Evolutionary conservation across 257 asterid species (phyloP).

Genomic region (Nemophila menziesii): DNA sequence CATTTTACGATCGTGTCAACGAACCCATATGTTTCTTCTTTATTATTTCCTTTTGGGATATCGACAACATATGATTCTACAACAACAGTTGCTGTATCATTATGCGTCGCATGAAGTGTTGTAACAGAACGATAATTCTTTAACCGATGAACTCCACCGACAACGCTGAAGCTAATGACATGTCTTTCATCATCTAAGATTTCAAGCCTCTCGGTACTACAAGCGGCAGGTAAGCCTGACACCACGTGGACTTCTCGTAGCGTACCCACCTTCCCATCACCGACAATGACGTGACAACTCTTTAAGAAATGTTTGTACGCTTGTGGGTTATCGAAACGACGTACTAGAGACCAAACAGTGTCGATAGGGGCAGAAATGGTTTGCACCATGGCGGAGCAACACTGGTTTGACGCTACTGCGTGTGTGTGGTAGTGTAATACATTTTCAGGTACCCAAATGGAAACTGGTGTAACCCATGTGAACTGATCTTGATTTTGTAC

Average conservation of each 20-base stretch:
- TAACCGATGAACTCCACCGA: constrained; percentile 75
- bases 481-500: too few relatives aligned
- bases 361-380: constrained; percentile 37
- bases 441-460: constrained; percentile 33
- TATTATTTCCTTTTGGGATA: constrained; percentile 60
- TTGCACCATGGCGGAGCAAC: constrained; percentile 63
- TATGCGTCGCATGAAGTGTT: constrained; percentile 36
- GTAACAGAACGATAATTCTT: constrained; percentile 59
- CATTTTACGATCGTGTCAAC: constrained; percentile 72
- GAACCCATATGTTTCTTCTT: constrained; percentile 64
- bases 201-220: constrained; percentile 68
- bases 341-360: constrained; percentile 66
- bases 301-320: constrained; percentile 64
- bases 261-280: constrained; percentile 60
- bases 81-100: constrained; percentile 40
- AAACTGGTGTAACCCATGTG: constrained; percentile 24
- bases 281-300: constrained; percentile 58
- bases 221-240: constrained; percentile 70
- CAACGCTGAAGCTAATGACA: constrained; percentile 66
- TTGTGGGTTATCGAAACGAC: constrained; percentile 80
- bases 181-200: constrained; percentile 63
- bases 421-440: constrained; percentile 51
- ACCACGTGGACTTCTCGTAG: constrained; percentile 69
- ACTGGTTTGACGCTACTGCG: constrained; percentile 43
- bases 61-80: constrained; percentile 83